These are phyloP conservation scores for Stephania japonica DNA, from an alignment of 164 flowering plant species.

Conservation along the genomic window DNA sequence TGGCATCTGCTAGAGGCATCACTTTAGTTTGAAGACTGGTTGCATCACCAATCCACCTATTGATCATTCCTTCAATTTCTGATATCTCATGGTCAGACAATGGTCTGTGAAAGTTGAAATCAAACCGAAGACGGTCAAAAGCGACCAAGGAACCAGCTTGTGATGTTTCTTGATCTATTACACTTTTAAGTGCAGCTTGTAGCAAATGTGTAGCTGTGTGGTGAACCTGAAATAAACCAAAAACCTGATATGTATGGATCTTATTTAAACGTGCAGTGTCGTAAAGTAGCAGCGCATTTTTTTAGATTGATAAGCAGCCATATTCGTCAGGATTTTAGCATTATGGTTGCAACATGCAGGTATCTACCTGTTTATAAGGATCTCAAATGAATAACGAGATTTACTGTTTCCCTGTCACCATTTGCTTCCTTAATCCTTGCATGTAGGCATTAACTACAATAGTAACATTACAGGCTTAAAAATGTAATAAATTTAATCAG, in stretches of 20 bases:
- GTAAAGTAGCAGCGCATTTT: not conserved
- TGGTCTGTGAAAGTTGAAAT: slow-evolving; percentile 84
- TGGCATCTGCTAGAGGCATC: slow-evolving; percentile 80
- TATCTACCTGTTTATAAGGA: not conserved
- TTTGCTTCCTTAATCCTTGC: not conserved
- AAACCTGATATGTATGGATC: not conserved
- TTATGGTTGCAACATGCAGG: not conserved
- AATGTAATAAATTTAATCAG: not conserved
- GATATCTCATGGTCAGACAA: slow-evolving; percentile 57
- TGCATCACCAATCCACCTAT: slow-evolving; percentile 81
- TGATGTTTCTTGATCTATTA: slow-evolving; percentile 79
- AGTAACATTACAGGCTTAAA: not conserved
- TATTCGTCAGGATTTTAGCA: not conserved
- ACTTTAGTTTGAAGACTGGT: slow-evolving; percentile 73
- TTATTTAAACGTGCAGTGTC: not conserved
- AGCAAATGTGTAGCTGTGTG: slow-evolving; percentile 97
- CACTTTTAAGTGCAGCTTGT: slow-evolving; percentile 86
- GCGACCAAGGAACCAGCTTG: slow-evolving; percentile 98
- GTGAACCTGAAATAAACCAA: slow-evolving; percentile 57
- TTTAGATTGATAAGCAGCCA: not conserved
- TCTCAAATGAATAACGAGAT: not conserved
- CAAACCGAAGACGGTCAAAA: slow-evolving; percentile 94
- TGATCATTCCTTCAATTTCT: slow-evolving; percentile 69
- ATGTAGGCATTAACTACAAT: not conserved
- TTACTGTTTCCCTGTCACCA: not conserved